A percentile compares a stretch with the other conserved stretches of the same genome.
phyloP scores from a whole-genome alignment of 1,284 basidiomycete genomes.

The Fomitopsis schrenkii region DNA sequence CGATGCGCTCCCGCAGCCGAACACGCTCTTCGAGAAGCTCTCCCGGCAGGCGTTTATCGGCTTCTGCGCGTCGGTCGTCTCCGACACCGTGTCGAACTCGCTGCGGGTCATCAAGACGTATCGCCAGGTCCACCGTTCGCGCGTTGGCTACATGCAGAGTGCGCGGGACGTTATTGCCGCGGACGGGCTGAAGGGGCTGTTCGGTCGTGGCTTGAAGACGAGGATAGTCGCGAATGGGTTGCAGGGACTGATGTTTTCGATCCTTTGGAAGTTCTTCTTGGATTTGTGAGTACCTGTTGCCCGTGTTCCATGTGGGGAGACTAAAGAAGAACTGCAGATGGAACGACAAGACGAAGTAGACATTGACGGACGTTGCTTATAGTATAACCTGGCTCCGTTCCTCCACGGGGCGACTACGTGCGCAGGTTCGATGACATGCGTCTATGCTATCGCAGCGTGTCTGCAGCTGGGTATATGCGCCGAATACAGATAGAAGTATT shows the following conservation, averaged over 20 bases:
- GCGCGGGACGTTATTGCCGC: constrained; percentile 60
- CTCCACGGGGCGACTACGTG: too few species aligned
- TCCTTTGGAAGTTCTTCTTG: constrained; percentile 83
- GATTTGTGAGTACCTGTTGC: constrained; percentile 58
- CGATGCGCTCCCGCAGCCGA: constrained; percentile 52
- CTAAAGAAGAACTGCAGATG: constrained; percentile 23
- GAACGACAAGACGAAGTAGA: constrained; percentile 34
- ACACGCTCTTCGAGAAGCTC: constrained; percentile 55
- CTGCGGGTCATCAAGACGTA: constrained; percentile 92
- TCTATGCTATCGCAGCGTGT: too few species aligned
- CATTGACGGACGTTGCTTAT: too few species aligned
- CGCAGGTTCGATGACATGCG: too few species aligned
- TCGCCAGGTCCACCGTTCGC: constrained; percentile 78
- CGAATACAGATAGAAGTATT: too few species aligned
- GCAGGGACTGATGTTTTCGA: constrained; percentile 81
- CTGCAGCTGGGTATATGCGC: too few species aligned
- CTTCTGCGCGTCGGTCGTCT: constrained; percentile 76
- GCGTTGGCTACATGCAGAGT: constrained; percentile 71
- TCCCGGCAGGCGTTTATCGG: constrained; percentile 82
- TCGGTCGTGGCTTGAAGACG: constrained; percentile 83
- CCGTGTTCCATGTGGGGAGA: neutral
- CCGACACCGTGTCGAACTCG: constrained; percentile 82
- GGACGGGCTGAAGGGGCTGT: constrained; percentile 64
- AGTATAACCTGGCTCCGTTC: too few species aligned
- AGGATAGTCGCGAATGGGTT: constrained; percentile 81